Evolutionary conservation across 352 stramenopile species (phyloP), one percentile per base, ranked within the genome.

Genomic region (Phytophthora parvispora): DNA sequence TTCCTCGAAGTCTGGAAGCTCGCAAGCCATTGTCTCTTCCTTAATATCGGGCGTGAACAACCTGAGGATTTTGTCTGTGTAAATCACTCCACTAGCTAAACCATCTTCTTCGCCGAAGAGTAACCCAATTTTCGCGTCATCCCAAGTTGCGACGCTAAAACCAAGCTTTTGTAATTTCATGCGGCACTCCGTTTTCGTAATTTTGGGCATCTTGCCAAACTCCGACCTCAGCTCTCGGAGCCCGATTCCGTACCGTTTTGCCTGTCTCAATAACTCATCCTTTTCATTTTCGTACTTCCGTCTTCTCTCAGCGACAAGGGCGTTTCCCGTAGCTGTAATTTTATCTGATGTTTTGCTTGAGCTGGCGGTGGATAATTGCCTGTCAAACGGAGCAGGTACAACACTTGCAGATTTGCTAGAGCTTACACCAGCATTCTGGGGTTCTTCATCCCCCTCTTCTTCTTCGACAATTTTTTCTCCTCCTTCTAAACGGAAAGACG

Each of bases 391-490:
- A 12, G 13, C 6, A 13, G 27, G 7, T 27, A 8, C 29, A 15
- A 27, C 28, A 2, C 27, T 67, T 6, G 43, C 66, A 43, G 43
- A 76, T 0, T 16, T 54, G n/a, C 29, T 28, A 28, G 56, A 69
- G 29, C 31, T 28, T 13, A 45, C 18, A 7, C 13, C 34, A 48
- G 53, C 64, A n/a, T n/a, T 58, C 2, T 51, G 64, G 15, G 49
- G 25, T 8, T 84, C 75, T 25, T 90, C 81, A 4, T 86, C 79
- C 8, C 81, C 82, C 75, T 94, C 87, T 56, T 95, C 86, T 72
- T 96, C 87, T 72, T 95, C 89, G 1, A 84, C 86, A 28, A 95
- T 94, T 53, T 75, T 78, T 36, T 96, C 84, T 2, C 87, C 84
- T 25, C 86, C 87, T 74, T 96, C 83, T 9, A 96, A 62, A 8